Percentiles rank a stretch among this genome's conserved stretches.
These are phyloP conservation scores for Lasiosphaeria miniovina DNA, from an alignment of 495 filamentous ascomycete species.

Conservation along the genomic window DNA sequence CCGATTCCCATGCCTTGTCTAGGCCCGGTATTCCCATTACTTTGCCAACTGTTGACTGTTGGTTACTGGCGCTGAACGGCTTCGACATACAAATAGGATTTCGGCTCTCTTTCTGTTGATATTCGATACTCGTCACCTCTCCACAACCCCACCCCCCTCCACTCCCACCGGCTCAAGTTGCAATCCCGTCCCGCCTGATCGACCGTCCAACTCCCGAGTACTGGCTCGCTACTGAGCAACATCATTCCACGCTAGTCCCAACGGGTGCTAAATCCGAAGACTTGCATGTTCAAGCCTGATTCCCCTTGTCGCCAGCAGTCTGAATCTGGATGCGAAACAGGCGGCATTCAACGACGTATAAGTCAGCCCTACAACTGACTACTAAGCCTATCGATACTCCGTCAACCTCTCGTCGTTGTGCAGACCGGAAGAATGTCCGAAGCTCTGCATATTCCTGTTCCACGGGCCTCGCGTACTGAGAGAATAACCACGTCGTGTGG, in stretches of 20 bases:
- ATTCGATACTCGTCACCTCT: background rate
- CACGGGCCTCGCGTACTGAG: conserved; percentile 32
- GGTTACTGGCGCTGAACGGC: background rate
- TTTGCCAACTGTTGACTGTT: background rate
- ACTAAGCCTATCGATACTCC: background rate
- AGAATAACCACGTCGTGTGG: conserved; percentile 38
- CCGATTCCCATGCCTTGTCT: conserved; percentile 1
- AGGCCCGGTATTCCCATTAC: background rate
- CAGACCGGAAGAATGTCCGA: conserved; percentile 32
- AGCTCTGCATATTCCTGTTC: conserved; percentile 25
- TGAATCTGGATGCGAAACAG: conserved; percentile 12
- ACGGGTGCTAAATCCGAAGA: conserved; percentile 27
- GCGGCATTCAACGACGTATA: conserved; percentile 21
- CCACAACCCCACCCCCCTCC: background rate
- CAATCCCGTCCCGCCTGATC: background rate
- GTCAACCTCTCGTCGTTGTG: conserved; percentile 7
- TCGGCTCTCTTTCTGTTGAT: background rate
- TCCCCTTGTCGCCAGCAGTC: conserved; percentile 10
- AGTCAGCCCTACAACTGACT: conserved; percentile 33
- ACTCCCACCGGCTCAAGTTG: background rate
- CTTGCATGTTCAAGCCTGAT: conserved; percentile 26
- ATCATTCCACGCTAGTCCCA: conserved; percentile 28
- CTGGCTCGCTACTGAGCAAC: conserved; percentile 8
- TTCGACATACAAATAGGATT: background rate
- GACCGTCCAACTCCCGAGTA: conserved; percentile 2